Evolutionary conservation across 169 alveolate genomes (phyloP).

Genomic region (Theileria sp.): DNA sequence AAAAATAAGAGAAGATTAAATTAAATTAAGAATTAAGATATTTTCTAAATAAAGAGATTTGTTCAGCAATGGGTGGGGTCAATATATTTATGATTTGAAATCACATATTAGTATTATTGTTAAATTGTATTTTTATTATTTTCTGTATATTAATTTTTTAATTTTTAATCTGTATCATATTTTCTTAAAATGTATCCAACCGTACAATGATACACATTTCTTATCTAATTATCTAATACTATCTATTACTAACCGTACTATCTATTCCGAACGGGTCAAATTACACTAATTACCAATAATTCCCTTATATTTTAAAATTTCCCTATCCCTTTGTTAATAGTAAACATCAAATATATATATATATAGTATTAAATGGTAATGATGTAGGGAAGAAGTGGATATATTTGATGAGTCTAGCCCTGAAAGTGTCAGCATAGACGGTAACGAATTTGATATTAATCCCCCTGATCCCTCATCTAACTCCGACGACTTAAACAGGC

Average conservation of each 20-base stretch:
- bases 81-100: no score
- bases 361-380: neutral
- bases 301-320: no score
- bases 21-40: no score
- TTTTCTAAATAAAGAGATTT: neutral
- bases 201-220: neutral
- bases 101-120: neutral
- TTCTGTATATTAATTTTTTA: neutral
- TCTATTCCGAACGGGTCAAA: neutral
- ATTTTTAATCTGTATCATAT: neutral
- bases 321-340: neutral
- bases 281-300: neutral
- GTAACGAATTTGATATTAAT: neutral
- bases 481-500: neutral
- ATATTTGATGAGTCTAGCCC: neutral
- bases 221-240: neutral
- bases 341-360: neutral
- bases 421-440: neutral
- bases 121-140: neutral
- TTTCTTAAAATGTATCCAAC: neutral
- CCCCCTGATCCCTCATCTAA: neutral
- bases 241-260: neutral
- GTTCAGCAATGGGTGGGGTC: neutral
- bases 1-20: neutral
- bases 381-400: neutral